phyloP scores from a whole-genome alignment of 306 rosid species.

The Corylus heterophylla region DNA sequence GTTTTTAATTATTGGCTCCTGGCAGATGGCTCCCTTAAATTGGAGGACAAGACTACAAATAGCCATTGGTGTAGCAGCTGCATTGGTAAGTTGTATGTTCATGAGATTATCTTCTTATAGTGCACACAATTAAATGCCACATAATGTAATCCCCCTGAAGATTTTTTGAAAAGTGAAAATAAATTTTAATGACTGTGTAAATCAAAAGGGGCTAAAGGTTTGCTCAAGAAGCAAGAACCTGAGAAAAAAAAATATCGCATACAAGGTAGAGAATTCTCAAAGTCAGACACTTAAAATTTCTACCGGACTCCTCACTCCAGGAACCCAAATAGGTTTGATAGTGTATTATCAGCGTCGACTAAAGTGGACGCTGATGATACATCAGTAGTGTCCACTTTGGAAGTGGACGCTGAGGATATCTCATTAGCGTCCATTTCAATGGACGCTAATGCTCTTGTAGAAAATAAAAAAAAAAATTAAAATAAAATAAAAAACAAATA shows the following conservation, averaged over 20 bases:
- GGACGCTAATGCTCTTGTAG: no score
- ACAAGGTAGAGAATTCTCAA: neutral
- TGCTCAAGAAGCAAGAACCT: neutral
- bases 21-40: conserved; percentile 80
- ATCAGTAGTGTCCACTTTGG: no score
- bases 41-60: conserved; percentile 90
- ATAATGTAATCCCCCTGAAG: neutral
- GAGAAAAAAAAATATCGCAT: neutral
- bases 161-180: neutral
- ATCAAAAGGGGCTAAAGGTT: neutral
- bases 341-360: no score
- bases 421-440: no score
- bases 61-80: conserved; percentile 78
- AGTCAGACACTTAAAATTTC: neutral
- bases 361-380: no score
- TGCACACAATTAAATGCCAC: conserved; percentile 14
- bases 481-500: no score
- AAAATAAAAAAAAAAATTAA: no score
- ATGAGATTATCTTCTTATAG: neutral
- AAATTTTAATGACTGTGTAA: neutral
- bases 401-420: no score
- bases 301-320: neutral
- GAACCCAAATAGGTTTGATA: neutral
- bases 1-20: conserved; percentile 30
- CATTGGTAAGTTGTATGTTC: conserved; percentile 54